Evolutionary conservation across 2,329 filamentous ascomycete genomes (phyloP).

Genomic region (Fusarium hainanense): DNA sequence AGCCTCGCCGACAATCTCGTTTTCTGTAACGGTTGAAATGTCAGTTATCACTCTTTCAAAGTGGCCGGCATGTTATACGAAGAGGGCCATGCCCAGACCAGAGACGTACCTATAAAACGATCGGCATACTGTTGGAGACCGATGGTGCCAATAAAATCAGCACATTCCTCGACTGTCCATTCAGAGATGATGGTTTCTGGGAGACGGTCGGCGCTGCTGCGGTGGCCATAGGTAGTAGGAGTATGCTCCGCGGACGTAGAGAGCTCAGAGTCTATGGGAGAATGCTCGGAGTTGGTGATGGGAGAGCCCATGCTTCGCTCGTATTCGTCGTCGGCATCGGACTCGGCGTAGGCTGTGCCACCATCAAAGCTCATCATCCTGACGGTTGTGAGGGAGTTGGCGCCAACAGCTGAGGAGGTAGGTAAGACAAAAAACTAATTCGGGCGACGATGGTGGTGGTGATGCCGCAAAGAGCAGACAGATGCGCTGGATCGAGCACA

Average conservation of each 20-base stretch:
- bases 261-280: slow-evolving; percentile 77
- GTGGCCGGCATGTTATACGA: neutral
- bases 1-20: slow-evolving; percentile 93
- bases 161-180: slow-evolving; percentile 88
- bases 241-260: slow-evolving; percentile 78
- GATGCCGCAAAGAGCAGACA: slow-evolving; percentile 27
- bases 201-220: slow-evolving; percentile 71
- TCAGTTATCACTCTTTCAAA: slow-evolving; percentile 23
- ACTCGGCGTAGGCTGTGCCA: slow-evolving; percentile 79
- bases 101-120: slow-evolving; percentile 79
- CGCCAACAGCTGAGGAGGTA: slow-evolving; percentile 21
- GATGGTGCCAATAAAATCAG: slow-evolving; percentile 85
- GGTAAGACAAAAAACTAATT: slow-evolving; percentile 14
- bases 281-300: slow-evolving; percentile 74
- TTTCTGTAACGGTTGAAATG: slow-evolving; percentile 68
- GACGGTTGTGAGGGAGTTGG: slow-evolving; percentile 28
- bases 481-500: slow-evolving; percentile 27
- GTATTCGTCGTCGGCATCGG: slow-evolving; percentile 85
- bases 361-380: slow-evolving; percentile 69
- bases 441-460: slow-evolving; percentile 20
- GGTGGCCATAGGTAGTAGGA: slow-evolving; percentile 80
- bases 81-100: neutral
- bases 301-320: slow-evolving; percentile 78
- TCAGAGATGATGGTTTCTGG: slow-evolving; percentile 81
- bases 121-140: slow-evolving; percentile 86